Evolutionary conservation across 352 stramenopile species (phyloP), one percentile per base, ranked within the genome.

Genomic region (Achlya hypogyna): DNA sequence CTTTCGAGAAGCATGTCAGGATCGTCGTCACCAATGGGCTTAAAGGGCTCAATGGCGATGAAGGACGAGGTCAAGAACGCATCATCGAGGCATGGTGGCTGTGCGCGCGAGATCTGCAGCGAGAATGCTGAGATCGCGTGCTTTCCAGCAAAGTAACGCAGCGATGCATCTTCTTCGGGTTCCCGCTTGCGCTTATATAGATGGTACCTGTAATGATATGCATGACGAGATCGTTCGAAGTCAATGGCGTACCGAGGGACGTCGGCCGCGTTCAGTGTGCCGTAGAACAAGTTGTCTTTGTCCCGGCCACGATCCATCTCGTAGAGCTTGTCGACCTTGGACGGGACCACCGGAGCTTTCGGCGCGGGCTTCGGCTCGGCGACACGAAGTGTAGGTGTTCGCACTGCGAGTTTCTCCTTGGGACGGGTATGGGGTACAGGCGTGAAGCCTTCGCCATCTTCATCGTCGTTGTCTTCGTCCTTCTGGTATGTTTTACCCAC

Each of bases 271-370:
- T 87, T 88, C 16, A 86, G 70, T 1, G 80, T 79, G 23, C 86
- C 84, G 34, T 81, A 95, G 34, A 90, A 74, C 0, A 45, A 43
- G 53, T 95, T 95, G 1, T 93, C 78, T 14, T 65, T 69, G 70
- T 95, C 86, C 20, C 84, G 82, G 0, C 65, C 69, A 40, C 75
- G 72, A 52, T 95, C 86, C 31, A 85, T 78, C 49, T 89, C 78
- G 53, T 86, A 92, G 5, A 90, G 38, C 38, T 45, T 45, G 38
- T 45, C 38, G 38, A 45, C 38, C 38, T 45, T 45, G 6, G 38
- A 45, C 14, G 38, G 38, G n/a, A 9, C 38, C 12, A 45, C n/a
- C 2, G 38, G 38, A 10, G 12, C 12, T 18, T 45, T 45, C 2
- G 2, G 38, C 38, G 38, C 38, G 6, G n/a, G 38, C 2, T 23